Base-by-base conservation (phyloP, 495 filamentous ascomycete species). In the Alectoria sarmentosa region DNA sequence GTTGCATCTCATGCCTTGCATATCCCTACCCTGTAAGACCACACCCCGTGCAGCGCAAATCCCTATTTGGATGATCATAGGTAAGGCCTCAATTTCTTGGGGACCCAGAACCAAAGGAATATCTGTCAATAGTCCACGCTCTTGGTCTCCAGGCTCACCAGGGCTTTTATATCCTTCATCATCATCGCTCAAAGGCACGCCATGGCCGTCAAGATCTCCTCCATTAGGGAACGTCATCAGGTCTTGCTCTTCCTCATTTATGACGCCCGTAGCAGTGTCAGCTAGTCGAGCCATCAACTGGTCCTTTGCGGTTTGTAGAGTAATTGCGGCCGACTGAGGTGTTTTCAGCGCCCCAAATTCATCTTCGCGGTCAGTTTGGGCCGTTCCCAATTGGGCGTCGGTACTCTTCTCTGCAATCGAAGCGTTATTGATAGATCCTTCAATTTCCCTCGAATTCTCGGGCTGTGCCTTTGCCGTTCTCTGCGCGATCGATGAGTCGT, bases 61-160 rank as follows among this genome's bases (percentile, higher is more conserved):
- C 65, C 90, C 91, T 11, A 88, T 89, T 73, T 96, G 92, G 65
- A 96, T 85, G 52, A 95, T 92, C 91, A 97, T 95, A 54, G 94
- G 92, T 62, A 97, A 77, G 10, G 91, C 91, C 73, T 96, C 91
- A 56, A 97, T 97, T 75, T 97, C 92, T 54, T 88, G 89, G 0
- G 92, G 92, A 36, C 92, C 91, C 21, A 97, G 80, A 23, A 96
- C 92, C 63, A 96, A 87, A n/a, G 92, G 92, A 36, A 97, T 89
- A 73, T 96, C 92, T 7, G 92, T 96, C 46, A 97, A 74, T 7
- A 97, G 77, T 38, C 92, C 92, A 37, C 88, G 88, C 74, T 96
- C 88, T 52, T 89, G 90, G 30, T 90, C 90, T 62, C 92, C 91
- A 28, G 87, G 87, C 66, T 90, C 88, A 49, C 59, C 58, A 7